Evolutionary conservation across 2,329 filamentous ascomycete species (phyloP), one percentile per base, ranked within the genome.

Genomic region (Colletotrichum sp.): DNA sequence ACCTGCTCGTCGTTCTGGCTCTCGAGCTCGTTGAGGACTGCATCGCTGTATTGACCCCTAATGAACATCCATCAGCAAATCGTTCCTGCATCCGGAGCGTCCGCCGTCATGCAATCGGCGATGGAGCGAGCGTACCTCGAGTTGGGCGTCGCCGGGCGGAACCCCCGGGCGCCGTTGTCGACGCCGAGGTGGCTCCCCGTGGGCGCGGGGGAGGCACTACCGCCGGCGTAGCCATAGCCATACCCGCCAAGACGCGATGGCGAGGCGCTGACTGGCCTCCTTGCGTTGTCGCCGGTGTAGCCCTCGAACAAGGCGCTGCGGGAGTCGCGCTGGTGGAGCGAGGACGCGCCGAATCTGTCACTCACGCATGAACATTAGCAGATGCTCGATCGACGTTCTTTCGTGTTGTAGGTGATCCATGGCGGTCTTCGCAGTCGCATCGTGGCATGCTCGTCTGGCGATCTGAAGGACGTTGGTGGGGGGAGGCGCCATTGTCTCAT

Each of bases 1-100:
- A 98, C 93, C 81, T 98, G 94, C 74, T 92, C 90, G 80, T 98
- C 96, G 83, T 99, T 99, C 87, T 99, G 97, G 82, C 94, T 96
- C 88, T 99, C 97, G 76, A 99, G 90, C 86, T 98, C 96, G 83
- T 95, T 95, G 69, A 99, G 90, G 64, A 98, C 95, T 24, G 96
- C 94, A 81, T 98, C 94, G 82, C 94, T 96, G 84, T 99, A 99
- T 84, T 98, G 96, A 16, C 96, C 96, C 82, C 94, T 95, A 79
- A 78, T 28, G 13, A 34, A 34, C 13, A 32, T 8, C 16, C 18
- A 63, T 77, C 32, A 78, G 70, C 64, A 61, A 18, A 10, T 24
- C 15, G 8, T 8, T 48, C 9, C 48, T 15, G 15, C 60, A 15
- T 34, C 16, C 21, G 24, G 24, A 9, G 16, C 6, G 36, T 36